Conservation (phyloP, 169 alveolate genomes). For the Prorocentrum cordatum region DNA sequence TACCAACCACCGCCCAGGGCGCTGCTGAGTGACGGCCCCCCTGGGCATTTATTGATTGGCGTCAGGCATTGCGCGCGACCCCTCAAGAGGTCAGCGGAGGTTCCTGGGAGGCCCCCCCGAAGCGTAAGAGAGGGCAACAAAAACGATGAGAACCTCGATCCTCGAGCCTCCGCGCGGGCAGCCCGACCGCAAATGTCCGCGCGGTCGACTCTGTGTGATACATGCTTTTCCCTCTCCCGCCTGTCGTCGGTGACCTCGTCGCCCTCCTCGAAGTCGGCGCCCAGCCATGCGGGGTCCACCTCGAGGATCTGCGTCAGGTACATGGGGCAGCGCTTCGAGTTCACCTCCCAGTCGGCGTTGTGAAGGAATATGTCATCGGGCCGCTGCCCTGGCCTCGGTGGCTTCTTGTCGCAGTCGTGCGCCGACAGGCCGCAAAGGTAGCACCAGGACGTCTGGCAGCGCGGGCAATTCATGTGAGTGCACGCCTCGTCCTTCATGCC, state of each 20-base stretch:
- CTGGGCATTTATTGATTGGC: no score
- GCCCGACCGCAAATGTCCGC: no score
- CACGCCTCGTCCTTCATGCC: not conserved
- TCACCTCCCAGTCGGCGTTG: conserved; percentile 6
- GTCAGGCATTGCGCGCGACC: no score
- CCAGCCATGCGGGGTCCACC: not conserved
- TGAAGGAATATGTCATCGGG: not conserved
- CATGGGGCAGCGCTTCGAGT: not conserved
- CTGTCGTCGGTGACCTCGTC: not conserved
- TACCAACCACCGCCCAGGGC: no score
- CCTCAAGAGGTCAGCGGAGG: no score
- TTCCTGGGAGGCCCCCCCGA: no score
- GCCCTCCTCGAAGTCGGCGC: not conserved
- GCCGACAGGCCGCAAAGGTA: not conserved
- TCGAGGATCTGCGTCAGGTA: not conserved
- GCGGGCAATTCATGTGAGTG: not conserved
- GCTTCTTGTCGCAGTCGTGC: conserved; percentile 6
- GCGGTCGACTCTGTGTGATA: no score
- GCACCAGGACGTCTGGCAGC: conserved; percentile 5
- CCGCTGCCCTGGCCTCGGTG: not conserved
- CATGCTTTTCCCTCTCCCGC: no score
- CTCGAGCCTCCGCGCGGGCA: no score
- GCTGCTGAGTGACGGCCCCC: no score
- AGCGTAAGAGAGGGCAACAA: no score
- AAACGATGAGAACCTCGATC: no score